Conservation (phyloP, 2,329 filamentous ascomycete species). For the Stagonosporopsis vannaccii region DNA sequence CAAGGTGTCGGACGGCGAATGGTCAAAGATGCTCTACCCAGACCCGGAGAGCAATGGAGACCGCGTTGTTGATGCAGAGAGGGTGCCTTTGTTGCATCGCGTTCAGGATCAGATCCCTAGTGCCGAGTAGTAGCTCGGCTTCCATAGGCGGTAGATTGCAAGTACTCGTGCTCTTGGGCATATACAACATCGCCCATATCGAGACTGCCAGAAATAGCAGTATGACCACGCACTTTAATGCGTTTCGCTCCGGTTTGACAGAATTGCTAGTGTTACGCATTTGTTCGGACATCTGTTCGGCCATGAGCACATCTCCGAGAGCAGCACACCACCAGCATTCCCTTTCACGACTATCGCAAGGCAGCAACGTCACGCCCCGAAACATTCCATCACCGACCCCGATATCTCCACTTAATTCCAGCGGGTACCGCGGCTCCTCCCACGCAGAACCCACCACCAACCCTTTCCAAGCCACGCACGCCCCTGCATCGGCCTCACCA, state of each 20-base stretch:
- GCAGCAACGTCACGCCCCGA: slow-evolving; percentile 3
- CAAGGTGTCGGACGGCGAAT: slow-evolving; percentile 62
- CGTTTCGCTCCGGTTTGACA: neutral
- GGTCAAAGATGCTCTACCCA: slow-evolving; percentile 53
- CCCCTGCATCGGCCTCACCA: slow-evolving; percentile 17
- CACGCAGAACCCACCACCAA: slow-evolving; percentile 1
- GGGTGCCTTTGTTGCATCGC: slow-evolving; percentile 54
- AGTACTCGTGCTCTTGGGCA: neutral
- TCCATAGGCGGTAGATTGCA: slow-evolving; percentile 9
- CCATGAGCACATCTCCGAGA: slow-evolving; percentile 9
- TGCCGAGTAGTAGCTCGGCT: slow-evolving; percentile 24
- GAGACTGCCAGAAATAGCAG: neutral
- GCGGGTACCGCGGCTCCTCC: slow-evolving; percentile 13
- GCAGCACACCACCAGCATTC: neutral
- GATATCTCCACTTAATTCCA: slow-evolving; percentile 2
- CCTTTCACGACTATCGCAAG: neutral
- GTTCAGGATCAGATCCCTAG: slow-evolving; percentile 53
- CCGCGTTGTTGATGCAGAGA: slow-evolving; percentile 50
- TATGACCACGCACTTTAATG: neutral
- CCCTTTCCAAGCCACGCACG: slow-evolving; percentile 5
- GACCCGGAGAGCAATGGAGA: slow-evolving; percentile 45
- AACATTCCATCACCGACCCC: neutral
- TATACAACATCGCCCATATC: neutral
- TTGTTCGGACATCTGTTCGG: slow-evolving; percentile 7
- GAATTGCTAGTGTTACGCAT: neutral